Evolutionary conservation across 805 yeast genomes (phyloP), one percentile per base, ranked within the genome.

Genomic region (Spathaspora hagerdaliae): DNA sequence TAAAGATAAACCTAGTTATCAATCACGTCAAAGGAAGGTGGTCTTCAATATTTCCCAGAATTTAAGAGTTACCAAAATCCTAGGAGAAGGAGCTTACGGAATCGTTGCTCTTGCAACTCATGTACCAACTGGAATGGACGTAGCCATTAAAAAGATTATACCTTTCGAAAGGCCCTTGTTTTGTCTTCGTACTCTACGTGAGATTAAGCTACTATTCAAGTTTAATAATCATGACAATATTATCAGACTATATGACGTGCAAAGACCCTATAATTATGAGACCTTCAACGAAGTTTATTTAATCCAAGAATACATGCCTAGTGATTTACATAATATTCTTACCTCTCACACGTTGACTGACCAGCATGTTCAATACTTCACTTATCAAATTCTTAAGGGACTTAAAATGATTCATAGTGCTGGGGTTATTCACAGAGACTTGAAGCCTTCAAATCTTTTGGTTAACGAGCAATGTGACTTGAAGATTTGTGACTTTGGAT

Each of bases 401-500:
- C 72, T 92, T 46, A 92, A 92, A 63, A 88, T 94, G 27, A 75
- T 92, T 60, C 98, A 92, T 62, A 82, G 90, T 26, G 96, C 96
- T n/a, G 87, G 90, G 58, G 96, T 92, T 19, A 79, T 92, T 49
- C 98, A 92, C 61, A 77, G 98, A 50, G 98, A 92, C 61, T 72
- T 92, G 50, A 92, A 92, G 64, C 98, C 98, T 1, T 81, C 90
- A 9, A 92, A 92, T 59, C 65, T 92, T 54, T 74, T 92, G 44
- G 74, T 92, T 39, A 92, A 92, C 63, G 83, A 96, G 31, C 91
- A 91, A 61, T 92, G 98, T 69, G 98, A 92, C 65, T 76, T 92
- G 53, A 92, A 92, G 60, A 79, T 92, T 43, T 90, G 97, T 65
- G 98, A 92, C 64, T 92, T 92, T 64, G 98, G 98, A 0, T 73